These are phyloP conservation scores for Aspergillus affinis DNA, from an alignment of 495 filamentous ascomycete species.

Conservation along the genomic window DNA sequence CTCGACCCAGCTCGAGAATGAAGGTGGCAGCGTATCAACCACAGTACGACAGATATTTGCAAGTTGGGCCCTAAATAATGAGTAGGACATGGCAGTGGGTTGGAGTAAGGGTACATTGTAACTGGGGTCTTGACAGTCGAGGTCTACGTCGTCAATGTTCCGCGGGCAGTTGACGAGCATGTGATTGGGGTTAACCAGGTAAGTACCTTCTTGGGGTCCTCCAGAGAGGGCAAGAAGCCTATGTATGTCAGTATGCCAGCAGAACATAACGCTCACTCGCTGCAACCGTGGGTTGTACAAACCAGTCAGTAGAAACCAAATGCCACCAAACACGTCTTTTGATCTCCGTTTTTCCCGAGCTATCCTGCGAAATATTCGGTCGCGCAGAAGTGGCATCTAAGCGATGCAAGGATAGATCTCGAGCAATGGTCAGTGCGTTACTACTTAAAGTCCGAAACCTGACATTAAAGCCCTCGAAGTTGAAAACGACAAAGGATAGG, in stretches of 20 bases:
- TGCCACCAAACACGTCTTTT: slow-evolving; percentile 3
- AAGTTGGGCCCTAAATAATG: too few relatives aligned
- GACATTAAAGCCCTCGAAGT: background rate
- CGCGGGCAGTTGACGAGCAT: slow-evolving; percentile 6
- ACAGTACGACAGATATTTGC: too few relatives aligned
- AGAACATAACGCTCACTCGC: too few relatives aligned
- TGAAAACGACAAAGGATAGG: background rate
- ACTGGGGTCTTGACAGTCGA: too few relatives aligned
- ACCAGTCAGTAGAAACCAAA: slow-evolving; percentile 1
- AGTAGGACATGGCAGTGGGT: too few relatives aligned
- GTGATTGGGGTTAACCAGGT: slow-evolving; percentile 1
- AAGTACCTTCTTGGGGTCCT: slow-evolving; percentile 1
- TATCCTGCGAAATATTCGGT: background rate
- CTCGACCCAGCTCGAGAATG: slow-evolving; percentile 47
- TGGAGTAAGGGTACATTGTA: too few relatives aligned
- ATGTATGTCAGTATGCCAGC: too few relatives aligned
- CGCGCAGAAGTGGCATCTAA: background rate
- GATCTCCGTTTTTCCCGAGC: background rate
- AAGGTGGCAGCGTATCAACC: too few relatives aligned
- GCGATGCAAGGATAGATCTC: background rate
- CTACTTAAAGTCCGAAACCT: background rate
- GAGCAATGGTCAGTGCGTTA: background rate
- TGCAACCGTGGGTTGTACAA: background rate
- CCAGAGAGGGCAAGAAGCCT: slow-evolving; percentile 1
- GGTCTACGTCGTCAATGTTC: slow-evolving; percentile 3